Base-by-base conservation (phyloP, 2,329 filamentous ascomycete genomes). In the Blastomyces gilchristii region DNA sequence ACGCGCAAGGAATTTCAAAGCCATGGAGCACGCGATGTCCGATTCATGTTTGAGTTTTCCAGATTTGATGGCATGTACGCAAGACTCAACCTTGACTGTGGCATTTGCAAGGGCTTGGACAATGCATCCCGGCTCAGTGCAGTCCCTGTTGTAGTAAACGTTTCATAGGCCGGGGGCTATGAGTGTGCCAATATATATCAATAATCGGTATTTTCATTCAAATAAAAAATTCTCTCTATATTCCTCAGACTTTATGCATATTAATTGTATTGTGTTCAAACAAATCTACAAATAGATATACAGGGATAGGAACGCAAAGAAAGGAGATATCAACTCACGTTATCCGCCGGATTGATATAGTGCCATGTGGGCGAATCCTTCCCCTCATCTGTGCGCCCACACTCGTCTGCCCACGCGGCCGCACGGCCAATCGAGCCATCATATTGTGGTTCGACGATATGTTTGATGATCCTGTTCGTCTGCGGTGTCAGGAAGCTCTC, bases 61-160 rank as follows among this genome's bases (percentile, higher is more conserved):
- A 16, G 41, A 7, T 45, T 59, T 63, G n/a, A 63, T 54, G 22
- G 34, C 53, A 41, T 63, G 43, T 0, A 60, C 56, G 54, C 76
- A 78, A 3, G 66, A 68, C 31, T 66, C 69, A 22, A 77, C 67
- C 65, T 78, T 77, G 2, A 67, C 64, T 2, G 74, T 77, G 66
- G 77, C 75, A 60, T 78, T 78, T 16, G 72, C 72, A 63, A 78
- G 77, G 14, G 76, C 75, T 18, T 72, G 74, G 18, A 78, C 75
- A 45, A 78, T 73, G 56, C 76, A 78, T 1, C 75, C 76, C 16
- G 72, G 73, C 31, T 69, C 68, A 4, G 71, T 68, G 60, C 76
- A 78, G 61, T 78, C 76, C 28, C 69, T 68, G 6, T 67, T 67
- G 62, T 76, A 77, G 63, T 76, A 67, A 1, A 77, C 65, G 41